phyloP scores from a whole-genome alignment of 768 basidiomycete species.

The Hydnomerulius pinastri region DNA sequence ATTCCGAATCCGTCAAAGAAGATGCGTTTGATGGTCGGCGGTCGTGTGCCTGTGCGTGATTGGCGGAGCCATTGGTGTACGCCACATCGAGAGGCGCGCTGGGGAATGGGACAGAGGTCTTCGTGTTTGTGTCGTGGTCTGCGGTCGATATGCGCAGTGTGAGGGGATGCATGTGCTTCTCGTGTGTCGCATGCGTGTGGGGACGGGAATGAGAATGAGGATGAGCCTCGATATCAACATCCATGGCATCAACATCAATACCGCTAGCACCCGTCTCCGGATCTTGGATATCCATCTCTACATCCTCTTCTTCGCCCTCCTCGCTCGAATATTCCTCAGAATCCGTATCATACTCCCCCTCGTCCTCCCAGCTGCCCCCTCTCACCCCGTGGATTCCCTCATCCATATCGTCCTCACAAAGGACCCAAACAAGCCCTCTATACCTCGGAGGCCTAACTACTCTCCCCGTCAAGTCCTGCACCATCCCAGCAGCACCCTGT shows the following conservation, averaged over 20 bases:
- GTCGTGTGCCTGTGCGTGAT: slow-evolving; percentile 24
- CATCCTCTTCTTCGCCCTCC: slow-evolving; percentile 17
- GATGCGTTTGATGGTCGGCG: slow-evolving; percentile 34
- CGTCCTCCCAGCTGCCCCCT: slow-evolving; percentile 24
- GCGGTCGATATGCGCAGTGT: slow-evolving; percentile 33
- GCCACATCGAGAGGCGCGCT: slow-evolving; percentile 16
- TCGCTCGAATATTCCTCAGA: slow-evolving; percentile 27
- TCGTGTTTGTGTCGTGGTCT: slow-evolving; percentile 9
- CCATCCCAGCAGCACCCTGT: slow-evolving; percentile 24
- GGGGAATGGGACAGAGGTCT: slow-evolving; percentile 9
- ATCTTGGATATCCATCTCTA: slow-evolving; percentile 33
- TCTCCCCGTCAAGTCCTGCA: slow-evolving; percentile 25
- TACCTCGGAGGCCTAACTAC: slow-evolving; percentile 44
- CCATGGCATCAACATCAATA: slow-evolving; percentile 17
- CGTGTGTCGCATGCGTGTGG: slow-evolving; percentile 1
- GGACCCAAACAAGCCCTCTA: slow-evolving; percentile 83
- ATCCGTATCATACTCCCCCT: slow-evolving; percentile 32
- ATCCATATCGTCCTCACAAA: slow-evolving; percentile 69
- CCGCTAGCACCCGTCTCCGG: slow-evolving; percentile 13
- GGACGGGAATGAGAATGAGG: neutral
- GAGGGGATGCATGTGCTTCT: slow-evolving; percentile 41
- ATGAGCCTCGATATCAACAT: slow-evolving; percentile 25
- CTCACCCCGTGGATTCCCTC: slow-evolving; percentile 32
- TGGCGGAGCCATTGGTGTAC: neutral
- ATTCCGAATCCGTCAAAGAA: slow-evolving; percentile 20